Evolutionary conservation across 305 asterid species (phyloP).

Genomic region (Ajuga reptans): DNA sequence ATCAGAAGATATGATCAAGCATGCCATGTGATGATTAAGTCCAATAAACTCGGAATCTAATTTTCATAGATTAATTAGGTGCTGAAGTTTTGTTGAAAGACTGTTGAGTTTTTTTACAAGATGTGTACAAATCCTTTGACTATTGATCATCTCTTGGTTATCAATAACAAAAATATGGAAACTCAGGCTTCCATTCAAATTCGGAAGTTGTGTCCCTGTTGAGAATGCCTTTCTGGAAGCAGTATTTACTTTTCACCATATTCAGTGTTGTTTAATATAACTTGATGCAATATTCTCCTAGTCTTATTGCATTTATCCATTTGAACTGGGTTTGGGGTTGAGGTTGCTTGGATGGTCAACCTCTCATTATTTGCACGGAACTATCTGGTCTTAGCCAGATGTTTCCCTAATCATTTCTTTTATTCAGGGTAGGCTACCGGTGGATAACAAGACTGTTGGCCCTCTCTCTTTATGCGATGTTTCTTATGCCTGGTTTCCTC

Average conservation of each 20-base stretch:
- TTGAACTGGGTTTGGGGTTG: constrained; percentile 10
- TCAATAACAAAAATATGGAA: background rate
- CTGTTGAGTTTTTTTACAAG: background rate
- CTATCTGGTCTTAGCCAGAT: constrained; percentile 4
- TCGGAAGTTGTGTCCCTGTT: background rate
- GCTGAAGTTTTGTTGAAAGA: background rate
- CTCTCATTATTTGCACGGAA: background rate
- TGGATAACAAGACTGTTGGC: constrained; percentile 83
- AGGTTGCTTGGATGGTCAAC: constrained; percentile 1
- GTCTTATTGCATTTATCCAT: constrained; percentile 2
- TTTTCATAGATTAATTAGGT: background rate
- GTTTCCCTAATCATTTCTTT: constrained; percentile 27
- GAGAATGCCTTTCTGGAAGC: background rate
- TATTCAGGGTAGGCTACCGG: constrained; percentile 90
- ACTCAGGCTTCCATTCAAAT: background rate
- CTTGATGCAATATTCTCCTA: background rate
- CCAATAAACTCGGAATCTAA: background rate
- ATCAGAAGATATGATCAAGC: background rate
- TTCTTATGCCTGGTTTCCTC: constrained; percentile 96
- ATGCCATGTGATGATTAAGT: background rate
- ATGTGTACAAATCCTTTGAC: background rate
- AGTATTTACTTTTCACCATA: background rate
- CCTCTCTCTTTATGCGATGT: constrained; percentile 69
- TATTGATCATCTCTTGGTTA: background rate
- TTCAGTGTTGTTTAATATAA: constrained; percentile 6